phyloP scores from a whole-genome alignment of 169 alveolate species.

The Eimeria falciformis region DNA sequence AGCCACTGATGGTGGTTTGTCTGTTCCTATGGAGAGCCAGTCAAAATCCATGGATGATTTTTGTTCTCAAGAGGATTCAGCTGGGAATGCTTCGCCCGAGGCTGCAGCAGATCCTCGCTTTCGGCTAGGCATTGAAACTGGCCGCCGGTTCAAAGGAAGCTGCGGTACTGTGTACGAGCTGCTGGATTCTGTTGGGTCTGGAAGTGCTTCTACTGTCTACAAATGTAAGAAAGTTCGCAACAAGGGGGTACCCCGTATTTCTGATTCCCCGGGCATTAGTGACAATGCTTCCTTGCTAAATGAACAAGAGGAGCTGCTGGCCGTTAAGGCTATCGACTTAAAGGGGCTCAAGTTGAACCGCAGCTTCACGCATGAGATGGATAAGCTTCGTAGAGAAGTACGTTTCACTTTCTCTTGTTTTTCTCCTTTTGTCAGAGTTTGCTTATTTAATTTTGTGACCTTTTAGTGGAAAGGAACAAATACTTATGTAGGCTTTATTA shows the following conservation, averaged over 20 bases:
- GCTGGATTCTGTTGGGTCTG: neutral
- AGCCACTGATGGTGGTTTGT: neutral
- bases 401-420: neutral
- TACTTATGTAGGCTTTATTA: too few species aligned
- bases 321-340: conserved; percentile 50
- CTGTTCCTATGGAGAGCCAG: neutral
- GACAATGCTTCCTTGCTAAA: neutral
- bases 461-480: too few species aligned
- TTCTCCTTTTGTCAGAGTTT: too few species aligned
- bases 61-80: neutral
- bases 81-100: neutral
- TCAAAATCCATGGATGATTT: neutral
- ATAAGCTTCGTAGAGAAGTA: conserved; percentile 40
- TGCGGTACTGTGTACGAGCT: neutral
- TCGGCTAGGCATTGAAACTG: neutral
- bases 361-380: conserved; percentile 15
- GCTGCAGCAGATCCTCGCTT: neutral
- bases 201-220: neutral
- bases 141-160: neutral
- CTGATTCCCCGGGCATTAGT: too few species aligned
- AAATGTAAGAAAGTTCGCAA: neutral
- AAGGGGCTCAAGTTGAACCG: conserved; percentile 20
- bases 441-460: too few species aligned
- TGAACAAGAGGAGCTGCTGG: neutral
- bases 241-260: too few species aligned